Evolutionary conservation across 192 early-diverging fungal genomes (phyloP).

Genomic region (Entomortierella parvispora): DNA sequence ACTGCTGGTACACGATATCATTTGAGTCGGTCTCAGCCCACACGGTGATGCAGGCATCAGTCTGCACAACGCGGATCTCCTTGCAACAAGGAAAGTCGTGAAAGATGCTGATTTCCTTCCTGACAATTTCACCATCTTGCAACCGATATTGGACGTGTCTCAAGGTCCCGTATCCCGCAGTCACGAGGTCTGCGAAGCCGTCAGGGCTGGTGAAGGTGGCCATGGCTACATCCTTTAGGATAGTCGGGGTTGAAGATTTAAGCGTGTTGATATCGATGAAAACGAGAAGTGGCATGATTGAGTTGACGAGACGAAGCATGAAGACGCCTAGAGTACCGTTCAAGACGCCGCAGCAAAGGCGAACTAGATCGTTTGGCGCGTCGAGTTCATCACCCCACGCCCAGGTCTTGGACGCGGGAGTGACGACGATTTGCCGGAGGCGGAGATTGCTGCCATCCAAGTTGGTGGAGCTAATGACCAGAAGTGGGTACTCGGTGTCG

Average conservation of each 20-base stretch:
- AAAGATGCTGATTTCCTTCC: neutral
- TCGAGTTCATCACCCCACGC: neutral
- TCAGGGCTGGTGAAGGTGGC: neutral
- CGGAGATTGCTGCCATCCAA: too few species aligned
- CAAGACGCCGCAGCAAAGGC: neutral
- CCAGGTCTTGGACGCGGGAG: neutral
- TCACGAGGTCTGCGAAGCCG: neutral
- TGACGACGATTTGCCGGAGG: neutral
- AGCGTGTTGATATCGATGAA: too few species aligned
- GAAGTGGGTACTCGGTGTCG: neutral
- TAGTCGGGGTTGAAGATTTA: too few species aligned
- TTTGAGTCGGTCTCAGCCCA: neutral
- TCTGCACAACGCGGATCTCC: neutral
- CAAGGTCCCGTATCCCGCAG: neutral
- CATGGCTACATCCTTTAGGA: too few species aligned
- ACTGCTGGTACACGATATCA: neutral
- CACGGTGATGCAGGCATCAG: neutral
- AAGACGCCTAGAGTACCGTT: neutral
- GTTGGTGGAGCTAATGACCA: neutral
- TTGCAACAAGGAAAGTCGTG: neutral
- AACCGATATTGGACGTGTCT: neutral
- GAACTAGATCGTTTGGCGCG: too few species aligned
- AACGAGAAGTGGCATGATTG: too few species aligned
- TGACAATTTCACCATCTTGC: too few species aligned
- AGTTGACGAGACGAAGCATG: too few species aligned